These are phyloP conservation scores for Arabidopsis thaliana DNA, from an alignment of 345 rosid species.

Conservation along the genomic window TAIR10.1 NC_003070.9:28840501-28841000, in stretches of 20 bases:
- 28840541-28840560: constrained; percentile 74
- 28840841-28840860: constrained; percentile 87
- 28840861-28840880: constrained; percentile 93
- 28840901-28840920: constrained; percentile 56
- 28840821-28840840: constrained; percentile 58
- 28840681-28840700: constrained; percentile 92
- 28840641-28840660: constrained; percentile 98
- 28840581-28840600: constrained; percentile 11
- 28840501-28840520: constrained; percentile 98
- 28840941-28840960: not conserved
- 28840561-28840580: constrained; percentile 7
- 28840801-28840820: constrained; percentile 12
- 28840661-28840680: constrained; percentile 92
- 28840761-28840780: constrained; percentile 19
- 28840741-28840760: constrained; percentile 75
- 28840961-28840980: constrained; percentile 1
- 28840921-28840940: constrained; percentile 17
- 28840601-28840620: constrained; percentile 39
- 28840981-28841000: constrained; percentile 3
- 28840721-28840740: constrained; percentile 94
- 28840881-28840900: constrained; percentile 96
- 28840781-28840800: constrained; percentile 12
- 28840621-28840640: constrained; percentile 62
- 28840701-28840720: constrained; percentile 92
- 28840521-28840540: constrained; percentile 81